These are phyloP conservation scores for Carallia brachiata DNA, from an alignment of 345 rosid species.

Conservation along the genomic window DNA sequence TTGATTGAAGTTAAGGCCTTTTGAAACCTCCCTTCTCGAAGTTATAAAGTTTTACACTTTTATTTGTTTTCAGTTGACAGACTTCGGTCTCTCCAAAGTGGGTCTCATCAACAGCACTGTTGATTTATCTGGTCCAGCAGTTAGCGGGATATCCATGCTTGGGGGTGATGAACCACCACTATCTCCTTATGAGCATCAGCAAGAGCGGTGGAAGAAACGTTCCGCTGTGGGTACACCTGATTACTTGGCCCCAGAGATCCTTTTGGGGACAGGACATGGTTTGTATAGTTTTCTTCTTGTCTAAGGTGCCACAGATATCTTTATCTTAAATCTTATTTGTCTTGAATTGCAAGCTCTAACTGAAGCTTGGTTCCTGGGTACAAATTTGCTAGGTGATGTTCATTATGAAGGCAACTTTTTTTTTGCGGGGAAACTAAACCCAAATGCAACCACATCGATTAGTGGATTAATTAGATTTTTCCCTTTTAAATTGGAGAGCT, in stretches of 20 bases:
- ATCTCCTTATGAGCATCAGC: slow-evolving; percentile 61
- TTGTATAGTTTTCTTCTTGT: slow-evolving; percentile 36
- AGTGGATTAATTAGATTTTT: too few relatives aligned
- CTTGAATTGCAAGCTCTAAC: too few relatives aligned
- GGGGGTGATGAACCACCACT: slow-evolving; percentile 71
- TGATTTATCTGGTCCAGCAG: slow-evolving; percentile 90
- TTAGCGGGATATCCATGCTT: slow-evolving; percentile 76
- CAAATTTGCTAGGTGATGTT: too few relatives aligned
- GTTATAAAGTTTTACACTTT: slow-evolving; percentile 7
- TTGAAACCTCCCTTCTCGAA: background rate
- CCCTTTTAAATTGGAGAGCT: too few relatives aligned
- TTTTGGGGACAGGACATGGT: slow-evolving; percentile 99
- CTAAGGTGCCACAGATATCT: slow-evolving; percentile 22
- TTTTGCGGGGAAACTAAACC: too few relatives aligned
- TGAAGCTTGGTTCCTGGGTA: too few relatives aligned
- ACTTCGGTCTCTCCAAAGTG: slow-evolving; percentile 86
- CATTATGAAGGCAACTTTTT: slow-evolving; percentile 7
- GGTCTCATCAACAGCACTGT: slow-evolving; percentile 99
- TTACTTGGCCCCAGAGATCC: slow-evolving; percentile 99
- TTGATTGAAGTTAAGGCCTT: background rate
- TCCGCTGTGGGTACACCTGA: slow-evolving; percentile 99
- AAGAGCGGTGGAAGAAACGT: slow-evolving; percentile 78
- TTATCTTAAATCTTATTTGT: too few relatives aligned
- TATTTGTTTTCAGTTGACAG: slow-evolving; percentile 60
- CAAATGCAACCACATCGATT: too few relatives aligned